Evolutionary conservation across 2,329 filamentous ascomycete species (phyloP).

Genomic region (Sarocladium oryzae): DNA sequence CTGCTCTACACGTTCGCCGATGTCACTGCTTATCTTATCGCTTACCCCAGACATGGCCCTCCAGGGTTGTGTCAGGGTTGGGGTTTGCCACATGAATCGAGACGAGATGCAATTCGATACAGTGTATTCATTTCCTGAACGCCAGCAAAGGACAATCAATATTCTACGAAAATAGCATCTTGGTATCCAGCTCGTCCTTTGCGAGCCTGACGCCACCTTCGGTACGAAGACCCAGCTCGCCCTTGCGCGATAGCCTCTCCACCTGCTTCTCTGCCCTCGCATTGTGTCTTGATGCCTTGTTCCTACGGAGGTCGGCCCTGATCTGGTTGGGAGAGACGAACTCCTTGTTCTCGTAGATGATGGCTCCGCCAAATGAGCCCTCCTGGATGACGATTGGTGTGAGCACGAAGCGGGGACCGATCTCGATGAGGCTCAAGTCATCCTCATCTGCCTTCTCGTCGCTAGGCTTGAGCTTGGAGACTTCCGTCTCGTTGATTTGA

Average conservation of each 20-base stretch:
- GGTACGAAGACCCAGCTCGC: slow-evolving; percentile 67
- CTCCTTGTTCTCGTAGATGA: slow-evolving; percentile 97
- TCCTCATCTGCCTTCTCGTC: slow-evolving; percentile 37
- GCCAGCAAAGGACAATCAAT: background rate
- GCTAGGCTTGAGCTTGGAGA: slow-evolving; percentile 37
- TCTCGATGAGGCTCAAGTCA: slow-evolving; percentile 80
- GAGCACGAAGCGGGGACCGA: slow-evolving; percentile 86
- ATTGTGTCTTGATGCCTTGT: slow-evolving; percentile 73
- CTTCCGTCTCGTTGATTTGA: slow-evolving; percentile 80
- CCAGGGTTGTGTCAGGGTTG: background rate
- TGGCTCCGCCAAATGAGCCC: slow-evolving; percentile 88
- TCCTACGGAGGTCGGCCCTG: slow-evolving; percentile 68
- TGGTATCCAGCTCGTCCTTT: slow-evolving; percentile 68
- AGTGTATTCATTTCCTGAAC: background rate
- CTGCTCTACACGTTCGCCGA: background rate
- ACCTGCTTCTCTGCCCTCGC: slow-evolving; percentile 66
- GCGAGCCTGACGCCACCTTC: slow-evolving; percentile 56
- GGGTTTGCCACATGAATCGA: no score
- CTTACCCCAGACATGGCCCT: background rate
- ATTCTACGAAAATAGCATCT: slow-evolving; percentile 63
- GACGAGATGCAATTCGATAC: no score
- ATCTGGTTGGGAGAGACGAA: slow-evolving; percentile 97
- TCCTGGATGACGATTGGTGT: slow-evolving; percentile 95
- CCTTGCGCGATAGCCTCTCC: slow-evolving; percentile 68
- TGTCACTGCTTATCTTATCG: background rate